Evolutionary conservation across 768 basidiomycete species (phyloP).

Genomic region (Lactarius vividus): DNA sequence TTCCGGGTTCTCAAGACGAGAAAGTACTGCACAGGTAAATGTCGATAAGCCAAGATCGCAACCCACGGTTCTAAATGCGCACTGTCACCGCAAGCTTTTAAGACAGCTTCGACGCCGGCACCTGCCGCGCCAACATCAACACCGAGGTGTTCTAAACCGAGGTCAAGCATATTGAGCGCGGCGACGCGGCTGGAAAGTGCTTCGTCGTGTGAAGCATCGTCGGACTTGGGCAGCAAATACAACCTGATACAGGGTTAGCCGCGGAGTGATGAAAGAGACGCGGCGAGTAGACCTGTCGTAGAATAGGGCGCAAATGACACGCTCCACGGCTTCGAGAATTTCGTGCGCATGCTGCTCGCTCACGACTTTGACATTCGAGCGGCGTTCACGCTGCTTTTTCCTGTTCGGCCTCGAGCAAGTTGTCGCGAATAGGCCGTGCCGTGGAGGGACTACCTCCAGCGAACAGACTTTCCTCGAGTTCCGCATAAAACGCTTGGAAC

Average conservation of each 20-base stretch:
- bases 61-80: slow-evolving; percentile 10
- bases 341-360: slow-evolving; percentile 44
- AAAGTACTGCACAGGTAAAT: slow-evolving; percentile 42
- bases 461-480: slow-evolving; percentile 63
- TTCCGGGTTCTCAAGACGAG: slow-evolving; percentile 44
- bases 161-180: slow-evolving; percentile 87
- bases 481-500: slow-evolving; percentile 70
- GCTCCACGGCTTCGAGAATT: slow-evolving; percentile 73
- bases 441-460: slow-evolving; percentile 38
- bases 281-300: slow-evolving; percentile 69
- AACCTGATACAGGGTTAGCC: slow-evolving; percentile 46
- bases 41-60: slow-evolving; percentile 22
- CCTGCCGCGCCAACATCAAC: slow-evolving; percentile 62
- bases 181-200: slow-evolving; percentile 86
- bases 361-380: slow-evolving; percentile 32
- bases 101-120: slow-evolving; percentile 56
- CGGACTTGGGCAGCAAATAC: slow-evolving; percentile 70
- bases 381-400: slow-evolving; percentile 22
- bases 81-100: slow-evolving; percentile 78
- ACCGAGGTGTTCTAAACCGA: slow-evolving; percentile 86
- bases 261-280: neutral
- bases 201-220: slow-evolving; percentile 86
- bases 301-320: slow-evolving; percentile 64
- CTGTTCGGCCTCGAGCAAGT: slow-evolving; percentile 27
- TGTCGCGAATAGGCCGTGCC: slow-evolving; percentile 29